Percentiles rank a stretch among this genome's conserved stretches.
These are phyloP conservation scores for Cladosporium sphaerospermum DNA, from an alignment of 2,329 filamentous ascomycete genomes.

Conservation along the genomic window DNA sequence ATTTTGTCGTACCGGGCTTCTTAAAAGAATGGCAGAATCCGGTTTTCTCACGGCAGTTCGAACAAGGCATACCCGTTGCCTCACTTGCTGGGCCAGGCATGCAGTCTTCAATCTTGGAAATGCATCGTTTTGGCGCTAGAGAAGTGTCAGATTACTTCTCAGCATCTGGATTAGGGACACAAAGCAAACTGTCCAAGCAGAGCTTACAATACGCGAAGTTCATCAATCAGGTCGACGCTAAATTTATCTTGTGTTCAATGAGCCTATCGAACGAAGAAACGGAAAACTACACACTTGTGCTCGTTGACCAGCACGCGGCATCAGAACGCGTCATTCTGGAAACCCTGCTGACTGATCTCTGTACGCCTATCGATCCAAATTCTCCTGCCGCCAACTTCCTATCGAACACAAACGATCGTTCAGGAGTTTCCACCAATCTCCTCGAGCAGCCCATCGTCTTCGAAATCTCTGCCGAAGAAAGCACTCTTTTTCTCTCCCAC, in stretches of 20 bases:
- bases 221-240: constrained; percentile 78
- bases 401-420: constrained; percentile 2
- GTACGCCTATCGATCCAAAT: constrained; percentile 23
- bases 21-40: constrained; percentile 68
- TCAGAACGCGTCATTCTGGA: constrained; percentile 85
- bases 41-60: constrained; percentile 51
- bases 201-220: constrained; percentile 56
- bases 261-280: neutral
- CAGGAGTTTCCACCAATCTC: constrained; percentile 27
- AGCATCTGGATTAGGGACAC: neutral
- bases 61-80: constrained; percentile 27
- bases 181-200: constrained; percentile 2
- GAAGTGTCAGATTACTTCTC: neutral
- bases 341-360: constrained; percentile 56
- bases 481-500: constrained; percentile 49
- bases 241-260: constrained; percentile 74
- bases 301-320: constrained; percentile 91
- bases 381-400: neutral
- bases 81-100: neutral
- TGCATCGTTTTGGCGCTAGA: neutral
- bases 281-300: constrained; percentile 49
- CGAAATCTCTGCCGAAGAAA: constrained; percentile 57
- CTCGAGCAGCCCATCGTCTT: constrained; percentile 55
- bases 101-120: neutral
- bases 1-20: neutral